These are phyloP conservation scores for Extremus antarcticus DNA, from an alignment of 495 filamentous ascomycete species.

Conservation along the genomic window DNA sequence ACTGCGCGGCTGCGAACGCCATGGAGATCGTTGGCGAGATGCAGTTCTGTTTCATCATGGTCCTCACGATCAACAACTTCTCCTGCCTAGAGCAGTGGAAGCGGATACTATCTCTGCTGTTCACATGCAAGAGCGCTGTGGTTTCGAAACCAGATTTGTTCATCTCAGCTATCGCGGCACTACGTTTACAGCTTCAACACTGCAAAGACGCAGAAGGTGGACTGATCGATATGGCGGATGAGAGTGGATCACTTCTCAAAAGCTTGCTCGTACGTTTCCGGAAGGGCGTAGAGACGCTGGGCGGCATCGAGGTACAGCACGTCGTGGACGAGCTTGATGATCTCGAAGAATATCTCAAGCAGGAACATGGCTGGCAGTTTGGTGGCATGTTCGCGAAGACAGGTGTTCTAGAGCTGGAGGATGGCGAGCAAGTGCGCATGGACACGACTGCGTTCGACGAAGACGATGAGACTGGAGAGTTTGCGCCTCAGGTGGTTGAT, in stretches of 20 bases:
- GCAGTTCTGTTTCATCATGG: constrained; percentile 74
- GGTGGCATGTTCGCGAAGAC: constrained; percentile 45
- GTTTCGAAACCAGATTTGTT: constrained; percentile 47
- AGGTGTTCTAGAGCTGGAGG: constrained; percentile 62
- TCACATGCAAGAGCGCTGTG: constrained; percentile 57
- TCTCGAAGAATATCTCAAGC: constrained; percentile 44
- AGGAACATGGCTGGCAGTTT: constrained; percentile 56
- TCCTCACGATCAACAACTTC: constrained; percentile 69
- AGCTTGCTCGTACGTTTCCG: constrained; percentile 44
- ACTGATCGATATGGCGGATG: constrained; percentile 42
- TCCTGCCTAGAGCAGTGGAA: constrained; percentile 88
- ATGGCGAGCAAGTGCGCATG: constrained; percentile 68
- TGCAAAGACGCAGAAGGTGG: constrained; percentile 56
- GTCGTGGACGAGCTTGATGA: constrained; percentile 45
- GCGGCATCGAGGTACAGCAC: constrained; percentile 20
- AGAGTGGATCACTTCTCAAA: constrained; percentile 46
- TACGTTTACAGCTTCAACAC: constrained; percentile 62
- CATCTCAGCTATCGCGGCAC: constrained; percentile 44
- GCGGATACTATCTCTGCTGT: constrained; percentile 54
- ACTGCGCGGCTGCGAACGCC: constrained; percentile 12
- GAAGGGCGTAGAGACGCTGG: constrained; percentile 26
- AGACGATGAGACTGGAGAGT: constrained; percentile 78
- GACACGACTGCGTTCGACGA: constrained; percentile 65
- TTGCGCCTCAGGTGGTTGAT: constrained; percentile 73
- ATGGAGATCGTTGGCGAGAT: constrained; percentile 67